A percentile compares a stretch with the other conserved stretches of the same genome.
Conservation (phyloP, 2,329 filamentous ascomycete species). For the Tolypocladium tundrense region DNA sequence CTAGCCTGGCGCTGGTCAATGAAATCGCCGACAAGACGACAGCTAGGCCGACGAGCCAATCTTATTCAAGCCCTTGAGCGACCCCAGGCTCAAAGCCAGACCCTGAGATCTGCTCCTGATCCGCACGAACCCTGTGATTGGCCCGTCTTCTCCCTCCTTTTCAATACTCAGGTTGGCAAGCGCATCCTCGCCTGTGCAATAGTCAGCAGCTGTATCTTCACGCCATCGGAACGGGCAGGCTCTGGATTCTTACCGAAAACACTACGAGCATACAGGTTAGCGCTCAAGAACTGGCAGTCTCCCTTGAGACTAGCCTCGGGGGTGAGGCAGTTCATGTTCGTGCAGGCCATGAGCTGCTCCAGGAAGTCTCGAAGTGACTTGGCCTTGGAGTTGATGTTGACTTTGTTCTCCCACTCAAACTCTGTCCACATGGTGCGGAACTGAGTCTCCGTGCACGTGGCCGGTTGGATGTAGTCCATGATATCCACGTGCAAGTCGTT, state of each 20-base stretch:
- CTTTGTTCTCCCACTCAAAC: constrained; percentile 99
- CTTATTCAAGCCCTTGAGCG: constrained; percentile 89
- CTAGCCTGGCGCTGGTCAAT: not conserved
- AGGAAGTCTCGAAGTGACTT: constrained; percentile 88
- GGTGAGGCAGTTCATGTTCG: constrained; percentile 97
- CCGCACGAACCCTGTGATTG: constrained; percentile 92
- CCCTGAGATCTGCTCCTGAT: constrained; percentile 97
- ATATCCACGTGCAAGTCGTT: constrained; percentile 98
- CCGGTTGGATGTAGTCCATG: constrained; percentile 99
- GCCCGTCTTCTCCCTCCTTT: constrained; percentile 89
- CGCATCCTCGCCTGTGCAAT: constrained; percentile 79
- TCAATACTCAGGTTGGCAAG: constrained; percentile 96
- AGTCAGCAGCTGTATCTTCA: constrained; percentile 10
- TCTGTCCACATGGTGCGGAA: constrained; percentile 99
- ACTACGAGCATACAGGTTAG: constrained; percentile 90
- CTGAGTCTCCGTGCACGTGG: constrained; percentile 91
- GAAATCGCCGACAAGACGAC: not conserved
- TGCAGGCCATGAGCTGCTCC: constrained; percentile 89
- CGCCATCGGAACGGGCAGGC: not conserved
- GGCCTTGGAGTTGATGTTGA: constrained; percentile 98
- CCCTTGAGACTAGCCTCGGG: constrained; percentile 94
- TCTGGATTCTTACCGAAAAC: constrained; percentile 72
- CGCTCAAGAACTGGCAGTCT: constrained; percentile 95
- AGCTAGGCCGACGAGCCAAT: constrained; percentile 33
- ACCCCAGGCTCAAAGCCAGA: constrained; percentile 83